Evolutionary conservation across 257 asterid genomes (phyloP).

Genomic region (Misopates orontium): DNA sequence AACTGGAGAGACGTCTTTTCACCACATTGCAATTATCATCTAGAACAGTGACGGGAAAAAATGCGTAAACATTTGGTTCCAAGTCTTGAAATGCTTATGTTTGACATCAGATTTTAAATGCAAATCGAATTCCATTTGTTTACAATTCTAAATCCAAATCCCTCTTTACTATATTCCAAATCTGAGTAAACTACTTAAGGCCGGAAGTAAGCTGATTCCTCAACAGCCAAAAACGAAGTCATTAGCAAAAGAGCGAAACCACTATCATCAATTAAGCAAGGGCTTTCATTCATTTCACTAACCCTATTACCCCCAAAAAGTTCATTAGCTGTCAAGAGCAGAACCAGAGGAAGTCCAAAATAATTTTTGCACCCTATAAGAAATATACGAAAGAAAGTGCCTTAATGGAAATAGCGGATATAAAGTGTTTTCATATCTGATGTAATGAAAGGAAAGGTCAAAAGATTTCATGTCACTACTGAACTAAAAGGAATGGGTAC

Average conservation of each 20-base stretch:
- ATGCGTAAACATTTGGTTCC: no score
- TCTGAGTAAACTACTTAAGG: background rate
- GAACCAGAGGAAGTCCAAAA: conserved; percentile 18
- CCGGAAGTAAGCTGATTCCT: conserved; percentile 12
- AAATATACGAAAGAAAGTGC: conserved; percentile 4
- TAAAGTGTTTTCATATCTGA: background rate
- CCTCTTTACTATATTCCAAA: conserved; percentile 6
- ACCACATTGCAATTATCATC: background rate
- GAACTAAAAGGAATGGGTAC: conserved; percentile 9
- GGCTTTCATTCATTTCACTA: conserved; percentile 9
- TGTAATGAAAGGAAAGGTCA: conserved; percentile 1
- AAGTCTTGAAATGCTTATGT: no score
- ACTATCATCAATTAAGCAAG: conserved; percentile 11
- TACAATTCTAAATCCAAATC: background rate
- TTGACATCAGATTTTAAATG: background rate
- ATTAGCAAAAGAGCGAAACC: conserved; percentile 3
- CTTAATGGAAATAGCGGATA: conserved; percentile 9
- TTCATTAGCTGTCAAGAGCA: background rate
- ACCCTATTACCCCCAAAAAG: background rate
- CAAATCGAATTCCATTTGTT: background rate
- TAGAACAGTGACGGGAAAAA: background rate
- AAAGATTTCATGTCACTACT: background rate
- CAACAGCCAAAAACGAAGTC: conserved; percentile 11
- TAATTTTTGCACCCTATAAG: background rate
- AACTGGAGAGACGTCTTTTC: background rate